Percentiles rank a stretch among this genome's conserved stretches.
phyloP scores from a whole-genome alignment of 345 rosid species.

The Eucalyptus erythrocorys region DNA sequence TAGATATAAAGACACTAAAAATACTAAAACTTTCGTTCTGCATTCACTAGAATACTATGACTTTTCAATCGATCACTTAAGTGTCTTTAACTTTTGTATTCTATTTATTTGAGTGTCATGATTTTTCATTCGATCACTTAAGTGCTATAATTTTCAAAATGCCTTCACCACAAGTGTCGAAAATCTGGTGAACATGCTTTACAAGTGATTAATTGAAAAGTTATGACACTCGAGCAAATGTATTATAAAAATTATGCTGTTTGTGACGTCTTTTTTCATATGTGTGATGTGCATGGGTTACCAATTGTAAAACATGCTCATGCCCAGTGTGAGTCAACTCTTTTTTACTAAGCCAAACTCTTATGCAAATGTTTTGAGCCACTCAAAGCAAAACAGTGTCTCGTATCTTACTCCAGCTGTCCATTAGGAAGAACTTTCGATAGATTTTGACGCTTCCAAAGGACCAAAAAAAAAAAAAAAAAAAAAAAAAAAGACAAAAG shows the following conservation, averaged over 20 bases:
- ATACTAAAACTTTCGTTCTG: accelerated
- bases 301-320: neutral
- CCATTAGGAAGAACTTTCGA: neutral
- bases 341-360: neutral
- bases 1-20: neutral
- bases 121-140: neutral
- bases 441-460: neutral
- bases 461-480: neutral
- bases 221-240: accelerated
- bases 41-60: accelerated
- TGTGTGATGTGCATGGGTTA: neutral
- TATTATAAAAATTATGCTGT: neutral
- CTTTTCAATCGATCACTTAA: neutral
- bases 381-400: neutral
- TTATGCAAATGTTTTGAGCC: neutral
- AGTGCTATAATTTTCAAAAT: neutral
- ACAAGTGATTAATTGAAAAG: neutral
- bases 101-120: neutral
- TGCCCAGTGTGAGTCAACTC: neutral
- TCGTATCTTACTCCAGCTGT: neutral
- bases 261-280: neutral
- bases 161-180: neutral
- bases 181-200: neutral
- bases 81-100: neutral
- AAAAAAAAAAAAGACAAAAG: neutral